These are phyloP conservation scores for Avena sativa DNA, from an alignment of 176 grass and related monocot species.

Conservation along the genomic window DNA sequence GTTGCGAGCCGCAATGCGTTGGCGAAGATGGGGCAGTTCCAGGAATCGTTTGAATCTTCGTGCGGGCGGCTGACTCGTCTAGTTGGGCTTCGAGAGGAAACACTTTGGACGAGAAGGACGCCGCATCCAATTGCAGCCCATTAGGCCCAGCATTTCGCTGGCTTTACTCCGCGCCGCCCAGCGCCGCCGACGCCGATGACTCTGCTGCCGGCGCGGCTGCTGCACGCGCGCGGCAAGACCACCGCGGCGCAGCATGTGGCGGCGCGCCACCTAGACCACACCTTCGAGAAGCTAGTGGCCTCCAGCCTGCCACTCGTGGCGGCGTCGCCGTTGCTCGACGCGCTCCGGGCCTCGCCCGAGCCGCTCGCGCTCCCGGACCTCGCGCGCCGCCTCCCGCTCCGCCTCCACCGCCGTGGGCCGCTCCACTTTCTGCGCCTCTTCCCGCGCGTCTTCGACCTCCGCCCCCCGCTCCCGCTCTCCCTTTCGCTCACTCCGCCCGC, in stretches of 20 bases:
- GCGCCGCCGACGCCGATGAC: constrained; percentile 21
- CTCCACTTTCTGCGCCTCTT: constrained; percentile 76
- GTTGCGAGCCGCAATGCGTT: neutral
- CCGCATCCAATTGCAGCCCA: neutral
- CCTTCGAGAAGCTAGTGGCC: constrained; percentile 77
- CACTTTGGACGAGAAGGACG: neutral
- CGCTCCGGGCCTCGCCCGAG: constrained; percentile 60
- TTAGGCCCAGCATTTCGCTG: neutral
- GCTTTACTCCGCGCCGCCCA: neutral
- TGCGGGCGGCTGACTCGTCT: neutral
- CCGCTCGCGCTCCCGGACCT: constrained; percentile 53
- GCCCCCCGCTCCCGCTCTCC: constrained; percentile 48
- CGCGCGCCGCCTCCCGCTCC: constrained; percentile 59
- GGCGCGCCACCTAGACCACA: constrained; percentile 61
- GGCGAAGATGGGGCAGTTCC: constrained; percentile 16
- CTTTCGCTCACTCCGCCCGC: constrained; percentile 60
- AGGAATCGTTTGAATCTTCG: constrained; percentile 20
- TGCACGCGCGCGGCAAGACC: constrained; percentile 55
- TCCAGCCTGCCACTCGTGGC: constrained; percentile 66
- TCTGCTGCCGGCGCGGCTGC: constrained; percentile 46
- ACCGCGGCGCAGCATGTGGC: constrained; percentile 73
- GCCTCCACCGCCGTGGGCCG: constrained; percentile 64
- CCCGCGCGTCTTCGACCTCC: constrained; percentile 69
- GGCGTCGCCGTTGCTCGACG: constrained; percentile 67
- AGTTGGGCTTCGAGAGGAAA: neutral